phyloP scores from a whole-genome alignment of 257 asterid genomes.

The Anisodus acutangulus region DNA sequence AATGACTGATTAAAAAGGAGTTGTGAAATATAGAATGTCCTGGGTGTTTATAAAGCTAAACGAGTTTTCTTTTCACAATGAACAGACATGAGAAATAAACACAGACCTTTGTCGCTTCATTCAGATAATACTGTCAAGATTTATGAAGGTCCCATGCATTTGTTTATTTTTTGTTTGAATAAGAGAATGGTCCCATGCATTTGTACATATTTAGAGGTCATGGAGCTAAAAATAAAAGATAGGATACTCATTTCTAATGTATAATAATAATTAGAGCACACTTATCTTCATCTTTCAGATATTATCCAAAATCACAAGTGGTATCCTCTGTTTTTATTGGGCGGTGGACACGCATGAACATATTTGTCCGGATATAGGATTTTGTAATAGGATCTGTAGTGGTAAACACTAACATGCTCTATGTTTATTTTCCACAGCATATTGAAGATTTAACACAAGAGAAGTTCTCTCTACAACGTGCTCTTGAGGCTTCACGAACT shows the following conservation, averaged over 20 bases:
- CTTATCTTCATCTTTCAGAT: slow-evolving; percentile 26
- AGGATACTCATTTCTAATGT: background rate
- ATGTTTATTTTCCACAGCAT: slow-evolving; percentile 57
- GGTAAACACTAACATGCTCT: slow-evolving; percentile 23
- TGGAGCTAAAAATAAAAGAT: background rate
- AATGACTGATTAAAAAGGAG: background rate
- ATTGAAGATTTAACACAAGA: slow-evolving; percentile 97
- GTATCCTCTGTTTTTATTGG: background rate
- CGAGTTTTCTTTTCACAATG: background rate
- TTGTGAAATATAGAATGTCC: background rate
- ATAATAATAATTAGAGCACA: slow-evolving; percentile 7
- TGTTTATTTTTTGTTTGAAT: background rate
- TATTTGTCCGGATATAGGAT: slow-evolving; percentile 12
- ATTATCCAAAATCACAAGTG: background rate
- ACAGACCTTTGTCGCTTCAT: background rate
- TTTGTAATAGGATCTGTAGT: slow-evolving; percentile 10
- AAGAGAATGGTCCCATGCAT: slow-evolving; percentile 7
- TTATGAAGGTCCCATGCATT: background rate
- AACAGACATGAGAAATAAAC: background rate
- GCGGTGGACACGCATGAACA: background rate
- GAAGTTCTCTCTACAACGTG: slow-evolving; percentile 92
- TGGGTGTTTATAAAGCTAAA: slow-evolving; percentile 23
- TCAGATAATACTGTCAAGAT: slow-evolving; percentile 9
- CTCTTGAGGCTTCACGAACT: slow-evolving; percentile 89
- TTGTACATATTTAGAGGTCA: slow-evolving; percentile 5